Percentiles rank a stretch among this genome's conserved stretches.
phyloP scores from a whole-genome alignment of 495 filamentous ascomycete genomes.

The Lichenothelia convexa region DNA sequence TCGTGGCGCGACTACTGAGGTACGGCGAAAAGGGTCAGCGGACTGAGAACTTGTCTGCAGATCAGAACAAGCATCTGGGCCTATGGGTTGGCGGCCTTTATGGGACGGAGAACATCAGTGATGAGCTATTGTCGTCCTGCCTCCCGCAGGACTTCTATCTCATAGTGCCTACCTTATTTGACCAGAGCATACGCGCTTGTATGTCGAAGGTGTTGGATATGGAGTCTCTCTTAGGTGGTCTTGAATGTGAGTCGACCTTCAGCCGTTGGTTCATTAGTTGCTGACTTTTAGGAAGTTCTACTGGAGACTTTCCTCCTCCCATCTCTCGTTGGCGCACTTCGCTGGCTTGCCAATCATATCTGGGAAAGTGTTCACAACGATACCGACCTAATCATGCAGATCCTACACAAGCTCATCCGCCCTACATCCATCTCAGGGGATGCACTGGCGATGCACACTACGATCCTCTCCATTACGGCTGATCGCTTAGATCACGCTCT shows the following conservation, averaged over 20 bases:
- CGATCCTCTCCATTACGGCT: conserved; percentile 68
- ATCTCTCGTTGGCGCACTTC: conserved; percentile 62
- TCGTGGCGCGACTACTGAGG: conserved; percentile 58
- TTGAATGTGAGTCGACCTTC: conserved; percentile 49
- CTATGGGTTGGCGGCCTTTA: conserved; percentile 82
- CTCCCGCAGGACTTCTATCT: conserved; percentile 87
- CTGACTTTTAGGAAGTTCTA: conserved; percentile 36
- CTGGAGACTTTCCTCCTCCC: conserved; percentile 81
- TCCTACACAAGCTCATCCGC: conserved; percentile 57
- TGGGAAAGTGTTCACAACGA: conserved; percentile 39
- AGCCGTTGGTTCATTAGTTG: background rate
- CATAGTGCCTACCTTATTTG: conserved; percentile 75
- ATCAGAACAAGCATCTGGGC: conserved; percentile 58
- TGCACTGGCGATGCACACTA: conserved; percentile 59
- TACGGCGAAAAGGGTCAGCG: conserved; percentile 41
- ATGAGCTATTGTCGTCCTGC: conserved; percentile 82
- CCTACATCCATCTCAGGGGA: conserved; percentile 65
- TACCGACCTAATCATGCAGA: conserved; percentile 47
- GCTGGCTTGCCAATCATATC: conserved; percentile 66
- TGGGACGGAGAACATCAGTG: conserved; percentile 51
- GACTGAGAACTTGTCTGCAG: conserved; percentile 45
- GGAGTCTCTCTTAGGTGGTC: conserved; percentile 66
- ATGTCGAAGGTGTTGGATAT: conserved; percentile 50
- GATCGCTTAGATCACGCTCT: conserved; percentile 60
- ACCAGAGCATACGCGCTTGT: conserved; percentile 64